These are phyloP conservation scores for Trematosphaeria pertusa DNA, from an alignment of 2,329 filamentous ascomycete species.

Conservation along the genomic window DNA sequence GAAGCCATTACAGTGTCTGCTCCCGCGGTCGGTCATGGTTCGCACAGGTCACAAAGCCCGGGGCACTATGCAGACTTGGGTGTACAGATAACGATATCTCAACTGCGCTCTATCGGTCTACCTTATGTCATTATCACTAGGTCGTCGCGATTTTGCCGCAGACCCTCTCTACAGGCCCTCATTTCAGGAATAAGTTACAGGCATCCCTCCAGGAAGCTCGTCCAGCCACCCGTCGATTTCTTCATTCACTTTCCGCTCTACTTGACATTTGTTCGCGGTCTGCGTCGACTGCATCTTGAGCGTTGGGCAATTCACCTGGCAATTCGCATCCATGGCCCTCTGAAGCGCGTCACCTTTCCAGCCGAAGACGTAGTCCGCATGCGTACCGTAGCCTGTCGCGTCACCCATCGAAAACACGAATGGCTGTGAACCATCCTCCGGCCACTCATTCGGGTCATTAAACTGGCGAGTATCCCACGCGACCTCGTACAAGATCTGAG, in stretches of 20 bases:
- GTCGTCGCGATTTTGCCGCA: no score
- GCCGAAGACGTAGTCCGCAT: conserved; percentile 21
- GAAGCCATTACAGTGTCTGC: no score
- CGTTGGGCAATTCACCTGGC: conserved; percentile 14
- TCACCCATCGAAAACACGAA: conserved; percentile 25
- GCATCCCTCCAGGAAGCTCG: background rate
- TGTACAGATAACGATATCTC: no score
- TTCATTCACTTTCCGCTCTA: conserved; percentile 22
- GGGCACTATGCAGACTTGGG: no score
- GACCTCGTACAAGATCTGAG: conserved; percentile 23
- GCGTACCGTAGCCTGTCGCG: conserved; percentile 18
- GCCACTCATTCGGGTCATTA: conserved; percentile 23
- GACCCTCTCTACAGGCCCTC: no score
- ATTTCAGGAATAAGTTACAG: background rate
- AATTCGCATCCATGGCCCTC: conserved; percentile 17
- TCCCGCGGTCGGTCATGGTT: no score
- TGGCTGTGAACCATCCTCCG: conserved; percentile 23
- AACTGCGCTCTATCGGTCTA: no score
- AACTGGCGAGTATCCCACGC: conserved; percentile 24
- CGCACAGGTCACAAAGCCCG: no score
- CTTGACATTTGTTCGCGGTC: conserved; percentile 22
- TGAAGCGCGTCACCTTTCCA: conserved; percentile 21
- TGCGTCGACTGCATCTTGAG: conserved; percentile 23
- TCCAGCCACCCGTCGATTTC: conserved; percentile 18
- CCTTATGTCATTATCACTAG: no score